Base-by-base conservation (phyloP, 2,329 filamentous ascomycete species). In the Fusarium abutilonis region DNA sequence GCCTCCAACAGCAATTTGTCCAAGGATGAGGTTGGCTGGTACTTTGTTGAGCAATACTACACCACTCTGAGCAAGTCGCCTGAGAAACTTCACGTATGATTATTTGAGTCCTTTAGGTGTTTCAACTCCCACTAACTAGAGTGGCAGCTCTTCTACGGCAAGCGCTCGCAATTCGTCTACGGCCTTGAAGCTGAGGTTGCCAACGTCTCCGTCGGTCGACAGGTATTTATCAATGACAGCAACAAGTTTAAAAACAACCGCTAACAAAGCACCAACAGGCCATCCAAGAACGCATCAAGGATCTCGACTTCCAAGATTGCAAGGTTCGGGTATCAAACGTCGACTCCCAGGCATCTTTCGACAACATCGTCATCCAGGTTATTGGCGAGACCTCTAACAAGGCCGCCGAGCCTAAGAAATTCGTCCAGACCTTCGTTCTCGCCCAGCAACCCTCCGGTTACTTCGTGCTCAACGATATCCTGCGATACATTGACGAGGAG, bases 11-110 rank as follows among this genome's bases (percentile, higher is more conserved):
- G 74, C 73, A 82, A 84, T 70, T 79, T 87, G 36, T 82, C 83
- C 71, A 97, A 97, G 82, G 93, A 97, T 76, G 92, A 98, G 81
- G 93, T 99, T 69, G 95, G 93, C 78, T 99, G 95, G 95, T 98
- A 94, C 82, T 99, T 99, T 71, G 95, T 99, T 56, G 93, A 98
- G 85, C 93, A 97, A 79, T 99, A 97, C 84, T 99, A 99, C 81
- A 98, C 92, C 70, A 99, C 93, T 62, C 82, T 99, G 74, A 97
- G 93, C 87, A 93, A 94, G 79, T 91, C 83, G 67, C 93, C 95
- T 19, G 93, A 97, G 75, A 96, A 95, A 80, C 90, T 99, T 72
- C 94, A 93, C 75, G 86, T 89, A 79, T 72, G 86, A 79, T 36
- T 19, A 9, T 42, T 35, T 5, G 8, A 5, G 9, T 40, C 23